A percentile compares a stretch with the other conserved stretches of the same genome.
Evolutionary conservation across 768 basidiomycete genomes (phyloP).

Genomic region (Gloeopeniophorella convolvens): DNA sequence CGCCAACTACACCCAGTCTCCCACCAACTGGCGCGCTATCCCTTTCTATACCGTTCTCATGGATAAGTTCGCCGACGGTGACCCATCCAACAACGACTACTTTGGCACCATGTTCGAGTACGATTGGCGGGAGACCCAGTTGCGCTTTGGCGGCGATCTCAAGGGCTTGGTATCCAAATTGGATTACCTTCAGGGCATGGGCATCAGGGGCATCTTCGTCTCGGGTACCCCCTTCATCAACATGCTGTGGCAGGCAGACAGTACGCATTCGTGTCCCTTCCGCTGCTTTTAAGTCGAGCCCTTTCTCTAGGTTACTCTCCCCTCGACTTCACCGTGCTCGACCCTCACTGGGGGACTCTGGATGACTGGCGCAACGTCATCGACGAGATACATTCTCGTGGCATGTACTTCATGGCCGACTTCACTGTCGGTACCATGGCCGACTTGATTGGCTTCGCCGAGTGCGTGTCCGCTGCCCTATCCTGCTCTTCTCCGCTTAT

Average conservation of each 20-base stretch:
- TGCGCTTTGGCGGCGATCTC: slow-evolving; percentile 86
- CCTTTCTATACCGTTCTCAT: slow-evolving; percentile 78
- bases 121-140: slow-evolving; percentile 84
- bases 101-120: slow-evolving; percentile 74
- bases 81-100: slow-evolving; percentile 87
- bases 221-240: slow-evolving; percentile 91
- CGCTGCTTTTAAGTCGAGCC: slow-evolving; percentile 5
- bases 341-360: slow-evolving; percentile 89
- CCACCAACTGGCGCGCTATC: slow-evolving; percentile 77
- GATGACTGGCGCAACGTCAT: slow-evolving; percentile 73
- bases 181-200: slow-evolving; percentile 90
- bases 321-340: slow-evolving; percentile 82
- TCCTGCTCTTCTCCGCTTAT: slow-evolving; percentile 7
- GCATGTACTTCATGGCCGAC: slow-evolving; percentile 91
- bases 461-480: slow-evolving; percentile 42
- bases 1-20: slow-evolving; percentile 69
- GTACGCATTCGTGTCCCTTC: slow-evolving; percentile 40
- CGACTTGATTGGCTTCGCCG: slow-evolving; percentile 80
- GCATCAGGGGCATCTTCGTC: slow-evolving; percentile 77
- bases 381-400: slow-evolving; percentile 67
- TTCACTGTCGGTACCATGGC: slow-evolving; percentile 92
- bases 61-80: slow-evolving; percentile 93
- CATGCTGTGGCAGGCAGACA: slow-evolving; percentile 97
- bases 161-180: slow-evolving; percentile 66
- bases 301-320: slow-evolving; percentile 74